phyloP scores from a whole-genome alignment of 2,329 filamentous ascomycete species.

The Paecilomyces sp. region DNA sequence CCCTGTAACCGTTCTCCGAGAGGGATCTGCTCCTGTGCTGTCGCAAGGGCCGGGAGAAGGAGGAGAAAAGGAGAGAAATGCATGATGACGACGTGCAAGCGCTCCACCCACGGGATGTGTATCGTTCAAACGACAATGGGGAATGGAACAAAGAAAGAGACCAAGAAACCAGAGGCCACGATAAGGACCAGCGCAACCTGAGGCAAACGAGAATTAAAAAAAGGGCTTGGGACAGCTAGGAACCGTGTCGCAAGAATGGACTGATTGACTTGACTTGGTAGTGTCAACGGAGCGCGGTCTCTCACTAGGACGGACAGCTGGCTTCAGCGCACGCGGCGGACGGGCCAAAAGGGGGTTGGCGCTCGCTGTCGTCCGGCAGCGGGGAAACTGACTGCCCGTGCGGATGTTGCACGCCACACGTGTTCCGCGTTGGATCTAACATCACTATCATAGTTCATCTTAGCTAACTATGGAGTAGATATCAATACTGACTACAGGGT shows the following conservation, averaged over 20 bases:
- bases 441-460: neutral
- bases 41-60: constrained; percentile 43
- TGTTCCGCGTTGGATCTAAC: neutral
- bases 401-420: neutral
- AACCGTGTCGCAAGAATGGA: neutral
- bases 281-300: neutral
- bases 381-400: neutral
- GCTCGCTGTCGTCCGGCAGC: neutral
- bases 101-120: neutral
- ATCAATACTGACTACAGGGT: too few species aligned
- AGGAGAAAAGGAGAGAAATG: constrained; percentile 46
- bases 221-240: neutral
- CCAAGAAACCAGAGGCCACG: constrained; percentile 9
- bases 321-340: neutral
- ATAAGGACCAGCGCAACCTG: neutral
- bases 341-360: neutral
- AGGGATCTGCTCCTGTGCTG: constrained; percentile 53
- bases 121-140: neutral
- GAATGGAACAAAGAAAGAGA: constrained; percentile 1
- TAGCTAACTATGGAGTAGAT: neutral
- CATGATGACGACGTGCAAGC: constrained; percentile 32
- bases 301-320: constrained; percentile 1
- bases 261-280: neutral
- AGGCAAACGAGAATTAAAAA: neutral
- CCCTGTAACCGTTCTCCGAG: constrained; percentile 38